Conservation (phyloP, 140 eudicot species). For the Cichorium intybus region DNA sequence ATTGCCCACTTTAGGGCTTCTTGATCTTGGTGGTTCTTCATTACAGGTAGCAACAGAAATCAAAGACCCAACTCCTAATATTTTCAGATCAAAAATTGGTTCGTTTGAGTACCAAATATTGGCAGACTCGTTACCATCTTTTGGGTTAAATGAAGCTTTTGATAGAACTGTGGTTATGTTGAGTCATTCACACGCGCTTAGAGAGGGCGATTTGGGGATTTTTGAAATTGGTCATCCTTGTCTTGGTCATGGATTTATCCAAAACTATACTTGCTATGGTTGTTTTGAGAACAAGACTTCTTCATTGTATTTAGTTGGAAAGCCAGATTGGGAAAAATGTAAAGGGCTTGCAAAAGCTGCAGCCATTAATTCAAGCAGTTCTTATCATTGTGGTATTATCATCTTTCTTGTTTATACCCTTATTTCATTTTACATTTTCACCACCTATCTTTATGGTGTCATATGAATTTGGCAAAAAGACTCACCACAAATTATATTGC, state of each 20-base stretch:
- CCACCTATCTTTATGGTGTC: not conserved
- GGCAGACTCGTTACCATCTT: constrained; percentile 74
- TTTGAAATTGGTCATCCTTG: constrained; percentile 75
- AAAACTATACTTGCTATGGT: constrained; percentile 59
- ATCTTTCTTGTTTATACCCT: no score
- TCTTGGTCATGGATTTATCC: constrained; percentile 49
- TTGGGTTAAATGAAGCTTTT: constrained; percentile 92
- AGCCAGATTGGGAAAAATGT: constrained; percentile 80
- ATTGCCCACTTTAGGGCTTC: constrained; percentile 64
- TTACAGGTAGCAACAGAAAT: constrained; percentile 74
- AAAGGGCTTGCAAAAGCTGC: constrained; percentile 62
- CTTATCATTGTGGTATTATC: not conserved
- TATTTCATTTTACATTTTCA: no score
- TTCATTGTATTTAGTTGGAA: constrained; percentile 48
- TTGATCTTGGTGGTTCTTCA: constrained; percentile 96
- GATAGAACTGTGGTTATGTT: constrained; percentile 70
- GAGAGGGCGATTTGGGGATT: constrained; percentile 33
- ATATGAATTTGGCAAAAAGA: not conserved
- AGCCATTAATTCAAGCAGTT: constrained; percentile 58
- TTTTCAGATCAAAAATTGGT: constrained; percentile 55
- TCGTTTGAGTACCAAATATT: constrained; percentile 48
- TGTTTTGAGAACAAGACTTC: constrained; percentile 40
- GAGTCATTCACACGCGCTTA: constrained; percentile 36
- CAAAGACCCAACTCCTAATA: constrained; percentile 8
- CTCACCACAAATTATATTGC: constrained; percentile 25